These are phyloP conservation scores for Lichtheimia ramosa DNA, from an alignment of 371 early-diverging fungal species.

Conservation along the genomic window DNA sequence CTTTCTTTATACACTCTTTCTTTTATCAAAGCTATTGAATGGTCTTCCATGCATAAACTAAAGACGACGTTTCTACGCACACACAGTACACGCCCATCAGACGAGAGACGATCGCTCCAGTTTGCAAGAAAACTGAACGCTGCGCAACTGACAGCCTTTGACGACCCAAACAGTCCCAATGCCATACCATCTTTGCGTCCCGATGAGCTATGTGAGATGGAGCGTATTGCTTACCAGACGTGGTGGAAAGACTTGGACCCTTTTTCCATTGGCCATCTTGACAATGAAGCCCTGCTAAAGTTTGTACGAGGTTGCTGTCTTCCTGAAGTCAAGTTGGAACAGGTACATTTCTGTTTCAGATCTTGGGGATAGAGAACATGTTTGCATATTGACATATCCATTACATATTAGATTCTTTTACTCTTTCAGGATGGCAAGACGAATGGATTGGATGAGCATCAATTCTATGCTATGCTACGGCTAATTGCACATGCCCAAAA, in stretches of 20 bases:
- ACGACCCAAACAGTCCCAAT: conserved; percentile 3
- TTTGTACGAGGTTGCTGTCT: conserved; percentile 41
- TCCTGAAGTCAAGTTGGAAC: conserved; percentile 31
- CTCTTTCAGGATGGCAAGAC: conserved; percentile 35
- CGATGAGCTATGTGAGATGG: conserved; percentile 34
- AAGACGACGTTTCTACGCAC: conserved; percentile 40
- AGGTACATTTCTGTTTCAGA: conserved; percentile 21
- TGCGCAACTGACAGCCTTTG: conserved; percentile 10
- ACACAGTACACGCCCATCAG: conserved; percentile 20
- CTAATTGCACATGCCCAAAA: conserved; percentile 52
- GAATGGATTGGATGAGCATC: conserved; percentile 32
- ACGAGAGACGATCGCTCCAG: conserved; percentile 39
- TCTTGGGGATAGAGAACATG: not conserved
- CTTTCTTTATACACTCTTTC: conserved; percentile 1
- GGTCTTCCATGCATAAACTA: conserved; percentile 33
- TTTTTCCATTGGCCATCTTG: conserved; percentile 30
- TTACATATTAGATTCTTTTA: conserved; percentile 22
- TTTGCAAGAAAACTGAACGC: conserved; percentile 31
- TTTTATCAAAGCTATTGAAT: not conserved
- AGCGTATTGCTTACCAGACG: conserved; percentile 33
- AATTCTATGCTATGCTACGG: conserved; percentile 49
- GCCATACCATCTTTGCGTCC: conserved; percentile 24
- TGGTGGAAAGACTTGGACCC: conserved; percentile 55
- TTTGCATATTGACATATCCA: not conserved
- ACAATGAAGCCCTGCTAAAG: conserved; percentile 32